A percentile compares a stretch with the other conserved stretches of the same genome.
These are phyloP conservation scores for Monoraphidium neglectum DNA, from an alignment of 139 green algal genomes.

Conservation along the genomic window DNA sequence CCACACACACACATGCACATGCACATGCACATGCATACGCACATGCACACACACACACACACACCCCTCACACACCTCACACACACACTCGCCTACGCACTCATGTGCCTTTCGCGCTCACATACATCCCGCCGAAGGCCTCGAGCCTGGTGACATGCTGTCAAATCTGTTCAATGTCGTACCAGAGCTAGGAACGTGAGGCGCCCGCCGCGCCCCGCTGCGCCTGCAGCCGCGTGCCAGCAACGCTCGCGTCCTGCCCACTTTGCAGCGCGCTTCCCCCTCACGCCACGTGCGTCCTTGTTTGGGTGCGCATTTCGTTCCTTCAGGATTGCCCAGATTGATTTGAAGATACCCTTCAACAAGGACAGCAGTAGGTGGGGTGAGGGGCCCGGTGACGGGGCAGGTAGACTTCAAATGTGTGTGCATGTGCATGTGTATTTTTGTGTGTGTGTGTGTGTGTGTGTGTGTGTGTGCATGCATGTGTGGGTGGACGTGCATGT, in stretches of 20 bases:
- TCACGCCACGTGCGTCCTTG: too few relatives aligned
- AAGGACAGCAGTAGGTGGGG: too few relatives aligned
- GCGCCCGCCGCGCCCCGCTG: background rate
- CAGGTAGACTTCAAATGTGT: too few relatives aligned
- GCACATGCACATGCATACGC: background rate
- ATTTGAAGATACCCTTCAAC: background rate
- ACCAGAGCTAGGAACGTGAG: conserved; percentile 75
- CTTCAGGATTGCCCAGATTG: background rate
- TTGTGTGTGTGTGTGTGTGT: too few relatives aligned
- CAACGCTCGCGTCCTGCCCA: too few relatives aligned
- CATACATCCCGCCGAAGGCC: background rate
- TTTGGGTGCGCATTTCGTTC: background rate
- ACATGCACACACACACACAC: background rate
- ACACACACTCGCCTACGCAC: background rate
- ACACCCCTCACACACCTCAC: background rate
- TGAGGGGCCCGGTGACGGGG: too few relatives aligned
- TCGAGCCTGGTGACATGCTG: conserved; percentile 50
- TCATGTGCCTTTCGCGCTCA: background rate
- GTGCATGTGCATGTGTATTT: too few relatives aligned
- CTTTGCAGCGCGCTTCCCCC: too few relatives aligned
- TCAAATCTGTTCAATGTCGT: conserved; percentile 56
- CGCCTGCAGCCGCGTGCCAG: too few relatives aligned
- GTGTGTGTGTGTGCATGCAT: too few relatives aligned
- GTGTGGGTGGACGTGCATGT: too few relatives aligned
- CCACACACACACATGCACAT: background rate